Evolutionary conservation across 2,329 filamentous ascomycete genomes (phyloP).

Genomic region (Claviceps sp.): DNA sequence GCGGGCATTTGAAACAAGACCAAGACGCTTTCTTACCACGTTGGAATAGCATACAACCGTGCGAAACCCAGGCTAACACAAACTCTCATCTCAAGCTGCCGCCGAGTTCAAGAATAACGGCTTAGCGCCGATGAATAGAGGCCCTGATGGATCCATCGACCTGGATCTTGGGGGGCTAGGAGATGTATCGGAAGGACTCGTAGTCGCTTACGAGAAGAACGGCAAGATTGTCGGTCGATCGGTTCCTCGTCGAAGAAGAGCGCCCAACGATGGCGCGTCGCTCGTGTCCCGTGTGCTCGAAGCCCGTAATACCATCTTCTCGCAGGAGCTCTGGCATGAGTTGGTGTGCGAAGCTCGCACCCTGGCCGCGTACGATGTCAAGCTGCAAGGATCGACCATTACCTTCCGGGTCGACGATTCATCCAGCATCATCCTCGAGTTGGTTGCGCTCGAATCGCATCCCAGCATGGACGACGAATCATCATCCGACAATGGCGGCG

Average conservation of each 20-base stretch:
- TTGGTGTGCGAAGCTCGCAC: slow-evolving; percentile 67
- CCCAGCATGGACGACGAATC: slow-evolving; percentile 18
- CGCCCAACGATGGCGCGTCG: slow-evolving; percentile 33
- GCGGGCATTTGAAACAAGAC: too few species aligned
- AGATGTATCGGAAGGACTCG: slow-evolving; percentile 44
- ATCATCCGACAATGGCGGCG: slow-evolving; percentile 4
- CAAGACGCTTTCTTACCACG: background rate
- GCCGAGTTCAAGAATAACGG: slow-evolving; percentile 53
- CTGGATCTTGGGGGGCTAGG: slow-evolving; percentile 51
- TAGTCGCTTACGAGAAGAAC: slow-evolving; percentile 50
- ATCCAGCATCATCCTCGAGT: slow-evolving; percentile 49
- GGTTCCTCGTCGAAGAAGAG: slow-evolving; percentile 30
- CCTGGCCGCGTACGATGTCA: slow-evolving; percentile 58
- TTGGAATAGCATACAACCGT: background rate
- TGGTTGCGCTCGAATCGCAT: slow-evolving; percentile 44
- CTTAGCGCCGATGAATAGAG: slow-evolving; percentile 66
- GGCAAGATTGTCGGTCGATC: slow-evolving; percentile 46
- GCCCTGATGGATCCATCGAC: slow-evolving; percentile 59
- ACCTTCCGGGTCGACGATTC: slow-evolving; percentile 38
- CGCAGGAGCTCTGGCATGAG: slow-evolving; percentile 84
- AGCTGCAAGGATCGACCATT: slow-evolving; percentile 44
- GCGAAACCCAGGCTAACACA: background rate
- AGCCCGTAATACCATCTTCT: slow-evolving; percentile 66
- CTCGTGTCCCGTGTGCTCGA: slow-evolving; percentile 59
- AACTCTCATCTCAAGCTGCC: slow-evolving; percentile 25